Conservation (phyloP, 352 stramenopile species). For the Globisporangium nagaii region DNA sequence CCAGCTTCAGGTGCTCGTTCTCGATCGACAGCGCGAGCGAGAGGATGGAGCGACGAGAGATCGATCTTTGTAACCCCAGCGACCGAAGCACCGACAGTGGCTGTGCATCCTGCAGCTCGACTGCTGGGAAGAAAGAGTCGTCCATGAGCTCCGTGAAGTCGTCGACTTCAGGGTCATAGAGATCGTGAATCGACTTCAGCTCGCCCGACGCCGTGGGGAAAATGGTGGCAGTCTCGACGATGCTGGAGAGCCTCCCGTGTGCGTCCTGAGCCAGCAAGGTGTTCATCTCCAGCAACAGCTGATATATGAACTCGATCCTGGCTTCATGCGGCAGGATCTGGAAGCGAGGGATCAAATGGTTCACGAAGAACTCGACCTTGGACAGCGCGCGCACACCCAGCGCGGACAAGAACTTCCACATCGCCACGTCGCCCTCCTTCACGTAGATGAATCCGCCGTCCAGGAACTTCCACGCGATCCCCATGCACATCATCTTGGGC, state of each 20-base stretch:
- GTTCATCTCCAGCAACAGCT: constrained; percentile 38
- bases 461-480: constrained; percentile 37
- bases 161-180: constrained; percentile 72
- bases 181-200: constrained; percentile 46
- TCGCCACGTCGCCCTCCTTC: constrained; percentile 28
- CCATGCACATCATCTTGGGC: constrained; percentile 28
- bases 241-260: constrained; percentile 29
- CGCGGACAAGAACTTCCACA: constrained; percentile 21
- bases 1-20: constrained; percentile 38
- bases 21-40: constrained; percentile 56
- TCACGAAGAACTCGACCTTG: constrained; percentile 45
- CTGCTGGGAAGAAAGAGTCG: constrained; percentile 56
- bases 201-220: constrained; percentile 54
- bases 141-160: constrained; percentile 68
- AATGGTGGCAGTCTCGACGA: constrained; percentile 46
- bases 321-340: constrained; percentile 20
- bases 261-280: constrained; percentile 31
- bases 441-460: constrained; percentile 48
- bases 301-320: constrained; percentile 33
- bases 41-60: constrained; percentile 59
- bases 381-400: constrained; percentile 32
- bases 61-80: constrained; percentile 56
- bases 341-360: constrained; percentile 47
- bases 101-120: constrained; percentile 49
- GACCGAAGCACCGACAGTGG: constrained; percentile 50